Conservation (phyloP, 805 yeast genomes). For the Nakazawaea holstii region DNA sequence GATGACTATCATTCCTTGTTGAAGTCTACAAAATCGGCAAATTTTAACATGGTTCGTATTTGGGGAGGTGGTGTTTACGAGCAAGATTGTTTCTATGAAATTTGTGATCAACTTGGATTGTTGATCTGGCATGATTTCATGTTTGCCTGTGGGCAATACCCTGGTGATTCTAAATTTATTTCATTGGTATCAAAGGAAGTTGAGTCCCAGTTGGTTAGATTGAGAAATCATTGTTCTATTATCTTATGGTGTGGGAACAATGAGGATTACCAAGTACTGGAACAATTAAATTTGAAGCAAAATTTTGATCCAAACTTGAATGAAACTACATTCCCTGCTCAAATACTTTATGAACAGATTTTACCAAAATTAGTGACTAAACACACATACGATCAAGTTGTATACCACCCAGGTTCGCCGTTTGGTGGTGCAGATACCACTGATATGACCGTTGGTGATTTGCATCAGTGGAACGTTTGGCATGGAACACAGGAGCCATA, state of each 20-base stretch:
- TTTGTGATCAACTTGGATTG: slow-evolving; percentile 38
- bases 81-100: slow-evolving; percentile 33
- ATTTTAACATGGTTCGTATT: slow-evolving; percentile 39
- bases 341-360: slow-evolving; percentile 33
- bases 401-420: slow-evolving; percentile 46
- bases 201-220: slow-evolving; percentile 31
- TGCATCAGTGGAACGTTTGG: slow-evolving; percentile 56
- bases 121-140: slow-evolving; percentile 53
- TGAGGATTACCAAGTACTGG: slow-evolving; percentile 43
- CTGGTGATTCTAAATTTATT: slow-evolving; percentile 32
- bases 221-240: slow-evolving; percentile 36
- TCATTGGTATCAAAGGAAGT: slow-evolving; percentile 32
- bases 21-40: slow-evolving; percentile 25
- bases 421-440: slow-evolving; percentile 34
- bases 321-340: slow-evolving; percentile 36
- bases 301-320: slow-evolving; percentile 23
- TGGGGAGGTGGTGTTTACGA: slow-evolving; percentile 51
- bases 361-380: slow-evolving; percentile 30
- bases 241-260: slow-evolving; percentile 39
- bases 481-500: slow-evolving; percentile 45
- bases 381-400: slow-evolving; percentile 18
- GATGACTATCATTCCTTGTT: slow-evolving; percentile 34
- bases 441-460: slow-evolving; percentile 40
- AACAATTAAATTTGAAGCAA: slow-evolving; percentile 27
- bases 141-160: slow-evolving; percentile 56